Base-by-base conservation (phyloP, 2,329 filamentous ascomycete species). In the Albifimbria verrucaria region DNA sequence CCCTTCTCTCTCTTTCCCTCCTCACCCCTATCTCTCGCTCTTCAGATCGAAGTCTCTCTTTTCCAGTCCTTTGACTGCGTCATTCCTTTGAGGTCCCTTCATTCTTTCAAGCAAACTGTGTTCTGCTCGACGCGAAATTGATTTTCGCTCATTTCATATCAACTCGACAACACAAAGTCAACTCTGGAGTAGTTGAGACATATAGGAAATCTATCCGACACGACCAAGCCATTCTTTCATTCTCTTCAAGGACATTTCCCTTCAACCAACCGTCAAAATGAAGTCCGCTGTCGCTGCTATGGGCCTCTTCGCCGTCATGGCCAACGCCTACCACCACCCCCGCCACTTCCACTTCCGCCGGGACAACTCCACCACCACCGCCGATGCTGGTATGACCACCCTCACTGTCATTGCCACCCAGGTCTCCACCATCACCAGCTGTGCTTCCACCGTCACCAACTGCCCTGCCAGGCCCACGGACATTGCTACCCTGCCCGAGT, bases 361-460 rank as follows among this genome's bases (percentile, higher is more conserved):
- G 41, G 55, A 59, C 58, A 71, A 67, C 60, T 54, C 55, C 32
- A 67, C 64, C 25, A 44, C 52, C 41, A 54, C 62, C 42, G 49
- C 17, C 47, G 58, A 60, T 36, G 51, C 54, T 52, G 61, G 59
- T 52, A 54, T 65, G 59, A 76, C 73, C 50, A 76, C 75, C 36
- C 57, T 75, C 54, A 75, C 79, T 59, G 73, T 83, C 71, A 75
- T 77, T 72, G 70, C 75, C 65, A 83, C 80, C 54, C 70, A 80
- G 65, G 69, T 81, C 58, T 53, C 62, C 51, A 64, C 62, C 32
- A 55, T 58, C 52, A 65, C 62, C n/a, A 54, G 52, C 49, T 63
- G 59, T 52, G 52, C 58, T 26, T 49, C 55, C 41, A 54, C 54
- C 18, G 56, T 55, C 17, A 57, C 80, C 68, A 72, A 83, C 81